phyloP scores from a whole-genome alignment of 1,139 yeast genomes.

The Debaryomyces udenii region DNA sequence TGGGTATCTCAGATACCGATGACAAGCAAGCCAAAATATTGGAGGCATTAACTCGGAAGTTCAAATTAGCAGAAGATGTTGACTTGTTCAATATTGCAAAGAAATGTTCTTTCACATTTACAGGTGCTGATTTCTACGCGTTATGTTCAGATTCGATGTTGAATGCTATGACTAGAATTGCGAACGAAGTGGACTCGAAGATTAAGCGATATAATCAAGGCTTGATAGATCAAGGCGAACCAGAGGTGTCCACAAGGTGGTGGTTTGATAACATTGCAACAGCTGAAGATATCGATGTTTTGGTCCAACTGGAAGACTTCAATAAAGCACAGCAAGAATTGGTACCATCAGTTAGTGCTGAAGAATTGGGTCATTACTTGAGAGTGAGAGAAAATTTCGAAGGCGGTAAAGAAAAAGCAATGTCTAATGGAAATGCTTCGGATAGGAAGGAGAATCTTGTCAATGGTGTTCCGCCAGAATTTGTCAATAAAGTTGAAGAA shows the following conservation, averaged over 20 bases:
- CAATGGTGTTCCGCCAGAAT: conserved; percentile 3
- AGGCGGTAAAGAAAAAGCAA: conserved; percentile 45
- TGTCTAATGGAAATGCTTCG: conserved; percentile 1
- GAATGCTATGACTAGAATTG: conserved; percentile 92
- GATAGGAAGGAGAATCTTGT: not conserved
- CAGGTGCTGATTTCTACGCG: conserved; percentile 98
- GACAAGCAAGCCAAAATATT: conserved; percentile 85
- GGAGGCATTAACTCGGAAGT: conserved; percentile 86
- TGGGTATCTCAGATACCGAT: conserved; percentile 90
- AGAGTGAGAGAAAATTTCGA: conserved; percentile 80
- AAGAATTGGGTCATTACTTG: conserved; percentile 81
- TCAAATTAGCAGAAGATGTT: conserved; percentile 63
- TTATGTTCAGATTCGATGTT: conserved; percentile 92
- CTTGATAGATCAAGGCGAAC: conserved; percentile 29
- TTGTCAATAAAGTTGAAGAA: conserved; percentile 12
- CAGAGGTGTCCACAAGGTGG: conserved; percentile 66
- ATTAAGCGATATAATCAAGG: conserved; percentile 53
- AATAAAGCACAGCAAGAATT: conserved; percentile 70
- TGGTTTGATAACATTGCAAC: conserved; percentile 90
- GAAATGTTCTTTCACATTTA: conserved; percentile 81
- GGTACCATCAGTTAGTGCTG: conserved; percentile 84
- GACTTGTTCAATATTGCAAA: conserved; percentile 64
- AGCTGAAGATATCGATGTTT: conserved; percentile 65
- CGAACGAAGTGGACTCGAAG: conserved; percentile 71
- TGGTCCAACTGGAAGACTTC: conserved; percentile 74